Conservation (phyloP, 1,284 basidiomycete species). For the Boletus albobrunnescens region DNA sequence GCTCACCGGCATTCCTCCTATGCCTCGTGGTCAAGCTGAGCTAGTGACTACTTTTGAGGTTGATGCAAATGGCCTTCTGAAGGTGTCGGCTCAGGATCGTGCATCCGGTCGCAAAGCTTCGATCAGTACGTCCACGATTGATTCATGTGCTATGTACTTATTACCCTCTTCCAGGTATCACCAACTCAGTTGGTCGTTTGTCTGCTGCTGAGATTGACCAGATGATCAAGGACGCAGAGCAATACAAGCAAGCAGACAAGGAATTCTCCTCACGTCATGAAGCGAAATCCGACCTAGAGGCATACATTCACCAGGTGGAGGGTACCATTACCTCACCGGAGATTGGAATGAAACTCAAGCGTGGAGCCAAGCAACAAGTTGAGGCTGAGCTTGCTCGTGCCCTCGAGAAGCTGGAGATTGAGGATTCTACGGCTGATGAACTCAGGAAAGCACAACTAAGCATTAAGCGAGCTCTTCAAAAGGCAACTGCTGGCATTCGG, state of each 20-base stretch:
- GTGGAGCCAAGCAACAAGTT: constrained; percentile 87
- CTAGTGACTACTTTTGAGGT: constrained; percentile 96
- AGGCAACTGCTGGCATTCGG: constrained; percentile 85
- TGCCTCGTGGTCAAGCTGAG: constrained; percentile 95
- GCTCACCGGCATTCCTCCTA: constrained; percentile 93
- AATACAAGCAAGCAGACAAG: constrained; percentile 94
- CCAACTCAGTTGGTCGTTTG: constrained; percentile 94
- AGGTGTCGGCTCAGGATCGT: constrained; percentile 92
- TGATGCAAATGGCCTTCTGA: constrained; percentile 94
- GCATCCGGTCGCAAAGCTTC: constrained; percentile 95
- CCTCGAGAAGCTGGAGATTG: constrained; percentile 94
- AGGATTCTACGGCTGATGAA: constrained; percentile 88
- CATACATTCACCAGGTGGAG: constrained; percentile 93
- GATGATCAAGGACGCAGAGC: constrained; percentile 98
- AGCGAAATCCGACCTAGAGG: constrained; percentile 94
- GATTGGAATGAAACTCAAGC: constrained; percentile 95
- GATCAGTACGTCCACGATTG: constrained; percentile 62
- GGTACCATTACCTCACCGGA: constrained; percentile 90
- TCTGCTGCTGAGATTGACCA: constrained; percentile 93
- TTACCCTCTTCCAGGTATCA: constrained; percentile 59
- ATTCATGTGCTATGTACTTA: constrained; percentile 15
- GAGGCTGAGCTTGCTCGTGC: constrained; percentile 95
- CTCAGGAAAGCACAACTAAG: constrained; percentile 89
- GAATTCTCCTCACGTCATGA: constrained; percentile 95
- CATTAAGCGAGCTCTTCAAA: constrained; percentile 94